These are phyloP conservation scores for Trametes gibbosa DNA, from an alignment of 768 basidiomycete genomes.

Conservation along the genomic window DNA sequence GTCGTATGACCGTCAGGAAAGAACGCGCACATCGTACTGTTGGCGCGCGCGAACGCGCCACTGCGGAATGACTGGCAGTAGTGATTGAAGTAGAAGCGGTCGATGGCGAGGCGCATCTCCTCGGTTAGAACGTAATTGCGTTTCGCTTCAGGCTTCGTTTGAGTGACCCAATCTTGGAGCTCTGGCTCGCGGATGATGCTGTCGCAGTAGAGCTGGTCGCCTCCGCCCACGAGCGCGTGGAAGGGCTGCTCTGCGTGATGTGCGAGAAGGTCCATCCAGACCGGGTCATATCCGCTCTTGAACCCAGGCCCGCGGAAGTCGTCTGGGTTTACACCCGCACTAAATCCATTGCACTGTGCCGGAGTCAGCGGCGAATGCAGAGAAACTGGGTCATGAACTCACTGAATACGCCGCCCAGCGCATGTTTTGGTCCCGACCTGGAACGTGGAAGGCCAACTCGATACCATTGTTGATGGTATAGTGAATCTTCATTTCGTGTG, in stretches of 20 bases:
- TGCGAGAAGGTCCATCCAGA: slow-evolving; percentile 90
- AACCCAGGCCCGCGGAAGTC: slow-evolving; percentile 83
- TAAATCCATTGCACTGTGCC: slow-evolving; percentile 81
- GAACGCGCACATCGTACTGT: slow-evolving; percentile 75
- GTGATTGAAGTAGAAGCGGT: slow-evolving; percentile 88
- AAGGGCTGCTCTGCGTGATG: slow-evolving; percentile 80
- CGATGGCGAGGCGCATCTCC: slow-evolving; percentile 73
- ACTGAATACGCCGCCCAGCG: slow-evolving; percentile 89
- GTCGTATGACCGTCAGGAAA: slow-evolving; percentile 13
- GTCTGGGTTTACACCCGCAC: slow-evolving; percentile 84
- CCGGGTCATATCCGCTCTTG: slow-evolving; percentile 79
- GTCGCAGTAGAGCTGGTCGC: slow-evolving; percentile 91
- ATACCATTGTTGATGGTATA: slow-evolving; percentile 85
- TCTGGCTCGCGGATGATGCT: slow-evolving; percentile 82
- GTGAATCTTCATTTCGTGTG: slow-evolving; percentile 68
- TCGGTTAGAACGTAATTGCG: slow-evolving; percentile 56
- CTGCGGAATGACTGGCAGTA: slow-evolving; percentile 85
- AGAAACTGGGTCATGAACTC: slow-evolving; percentile 26
- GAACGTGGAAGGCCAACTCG: slow-evolving; percentile 77
- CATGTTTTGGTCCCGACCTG: slow-evolving; percentile 79
- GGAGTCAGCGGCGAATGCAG: neutral
- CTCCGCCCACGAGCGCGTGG: slow-evolving; percentile 91
- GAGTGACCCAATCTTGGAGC: slow-evolving; percentile 79
- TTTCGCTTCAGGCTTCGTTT: slow-evolving; percentile 57
- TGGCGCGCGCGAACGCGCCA: slow-evolving; percentile 89